These are phyloP conservation scores for Fraxinus floribunda DNA, from an alignment of 305 asterid genomes.

Conservation along the genomic window DNA sequence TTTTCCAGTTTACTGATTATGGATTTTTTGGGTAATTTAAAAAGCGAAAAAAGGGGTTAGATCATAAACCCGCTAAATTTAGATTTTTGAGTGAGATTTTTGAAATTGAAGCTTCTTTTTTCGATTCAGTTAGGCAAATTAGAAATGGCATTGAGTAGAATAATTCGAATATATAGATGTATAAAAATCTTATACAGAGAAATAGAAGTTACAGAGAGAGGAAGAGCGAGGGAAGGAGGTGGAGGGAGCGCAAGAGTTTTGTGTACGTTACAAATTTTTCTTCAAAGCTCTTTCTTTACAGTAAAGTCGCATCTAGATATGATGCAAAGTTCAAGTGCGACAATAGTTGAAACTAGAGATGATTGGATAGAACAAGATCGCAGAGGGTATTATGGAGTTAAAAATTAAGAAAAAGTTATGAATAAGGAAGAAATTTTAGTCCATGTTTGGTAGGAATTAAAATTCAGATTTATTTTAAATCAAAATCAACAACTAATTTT, in stretches of 20 bases:
- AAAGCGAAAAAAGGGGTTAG: background rate
- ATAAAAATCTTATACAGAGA: background rate
- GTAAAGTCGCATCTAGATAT: background rate
- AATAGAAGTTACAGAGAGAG: background rate
- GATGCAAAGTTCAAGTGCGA: background rate
- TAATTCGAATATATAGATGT: slow-evolving; percentile 5
- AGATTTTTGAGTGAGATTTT: slow-evolving; percentile 18
- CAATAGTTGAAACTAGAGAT: slow-evolving; percentile 5
- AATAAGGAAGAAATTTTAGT: too few species aligned
- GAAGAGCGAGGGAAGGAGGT: background rate
- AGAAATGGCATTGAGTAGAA: background rate
- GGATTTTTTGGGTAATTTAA: background rate
- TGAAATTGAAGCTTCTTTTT: slow-evolving; percentile 8
- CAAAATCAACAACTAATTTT: too few species aligned
- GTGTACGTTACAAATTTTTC: background rate
- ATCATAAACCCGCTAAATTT: background rate
- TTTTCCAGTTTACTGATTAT: slow-evolving; percentile 22
- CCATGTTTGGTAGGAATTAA: too few species aligned
- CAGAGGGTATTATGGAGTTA: background rate
- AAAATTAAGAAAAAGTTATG: background rate
- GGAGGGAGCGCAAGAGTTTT: background rate
- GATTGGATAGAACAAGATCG: background rate
- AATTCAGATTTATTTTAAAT: too few species aligned
- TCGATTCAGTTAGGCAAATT: slow-evolving; percentile 22
- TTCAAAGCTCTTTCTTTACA: background rate